A percentile compares a stretch with the other conserved stretches of the same genome.
phyloP scores from a whole-genome alignment of 2,329 filamentous ascomycete genomes.

The Trichoderma koningii region DNA sequence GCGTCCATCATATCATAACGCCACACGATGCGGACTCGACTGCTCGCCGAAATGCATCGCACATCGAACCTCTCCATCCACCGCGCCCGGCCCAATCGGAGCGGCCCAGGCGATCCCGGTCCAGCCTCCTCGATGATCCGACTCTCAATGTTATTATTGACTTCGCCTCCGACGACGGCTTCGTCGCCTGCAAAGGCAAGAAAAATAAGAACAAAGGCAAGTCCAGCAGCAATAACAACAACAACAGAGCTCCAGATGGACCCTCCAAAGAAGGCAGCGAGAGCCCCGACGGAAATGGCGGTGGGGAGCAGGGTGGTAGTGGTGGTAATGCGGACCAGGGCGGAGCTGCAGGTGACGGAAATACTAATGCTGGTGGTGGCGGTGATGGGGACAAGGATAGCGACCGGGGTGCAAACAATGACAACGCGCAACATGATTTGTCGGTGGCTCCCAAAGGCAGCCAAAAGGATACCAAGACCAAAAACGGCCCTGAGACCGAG shows the following conservation, averaged over 20 bases:
- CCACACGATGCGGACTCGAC: constrained; percentile 40
- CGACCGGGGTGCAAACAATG: constrained; percentile 34
- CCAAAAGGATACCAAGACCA: constrained; percentile 43
- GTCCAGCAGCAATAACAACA: constrained; percentile 34
- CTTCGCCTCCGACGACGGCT: constrained; percentile 57
- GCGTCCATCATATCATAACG: constrained; percentile 36
- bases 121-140: constrained; percentile 51
- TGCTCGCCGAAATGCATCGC: constrained; percentile 23
- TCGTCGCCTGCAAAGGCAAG: constrained; percentile 57
- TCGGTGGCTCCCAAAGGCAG: constrained; percentile 37
- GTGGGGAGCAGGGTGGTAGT: constrained; percentile 28
- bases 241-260: constrained; percentile 47
- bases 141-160: constrained; percentile 54
- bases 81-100: constrained; percentile 31
- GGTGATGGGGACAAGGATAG: constrained; percentile 43
- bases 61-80: background rate
- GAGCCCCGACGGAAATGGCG: constrained; percentile 26
- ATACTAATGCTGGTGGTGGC: constrained; percentile 29
- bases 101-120: constrained; percentile 25
- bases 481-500: constrained; percentile 36
- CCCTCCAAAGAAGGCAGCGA: constrained; percentile 36
- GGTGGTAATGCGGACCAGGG: constrained; percentile 27
- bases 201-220: constrained; percentile 51
- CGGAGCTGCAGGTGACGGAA: constrained; percentile 29
- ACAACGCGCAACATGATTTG: constrained; percentile 37